These are phyloP conservation scores for Gracilariopsis chorda DNA, from an alignment of 23 red algal species.

Conservation along the genomic window DNA sequence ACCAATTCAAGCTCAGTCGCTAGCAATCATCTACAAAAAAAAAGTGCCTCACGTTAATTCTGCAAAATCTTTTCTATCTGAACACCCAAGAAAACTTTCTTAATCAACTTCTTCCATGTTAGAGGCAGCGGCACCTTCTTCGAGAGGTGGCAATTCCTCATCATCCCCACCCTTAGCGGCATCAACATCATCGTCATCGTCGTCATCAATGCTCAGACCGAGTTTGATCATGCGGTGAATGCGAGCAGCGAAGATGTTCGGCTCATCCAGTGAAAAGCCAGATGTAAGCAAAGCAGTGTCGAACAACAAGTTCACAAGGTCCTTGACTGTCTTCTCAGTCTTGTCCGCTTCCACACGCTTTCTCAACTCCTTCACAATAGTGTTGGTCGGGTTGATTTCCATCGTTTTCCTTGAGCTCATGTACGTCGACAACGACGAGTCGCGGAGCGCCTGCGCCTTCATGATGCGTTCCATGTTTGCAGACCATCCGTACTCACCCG, in stretches of 20 bases:
- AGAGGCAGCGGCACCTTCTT: slow-evolving; percentile 57
- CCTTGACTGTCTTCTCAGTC: slow-evolving; percentile 96
- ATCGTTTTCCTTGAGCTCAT: slow-evolving; percentile 94
- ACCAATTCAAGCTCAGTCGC: no score
- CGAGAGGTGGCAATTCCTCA: slow-evolving; percentile 75
- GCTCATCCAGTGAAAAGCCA: slow-evolving; percentile 92
- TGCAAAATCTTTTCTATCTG: no score
- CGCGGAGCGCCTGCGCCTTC: slow-evolving; percentile 95
- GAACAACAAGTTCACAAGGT: slow-evolving; percentile 89
- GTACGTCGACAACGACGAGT: slow-evolving; percentile 90
- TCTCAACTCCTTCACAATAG: slow-evolving; percentile 83
- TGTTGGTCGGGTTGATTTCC: slow-evolving; percentile 91
- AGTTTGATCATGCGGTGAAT: slow-evolving; percentile 98
- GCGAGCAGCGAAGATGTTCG: slow-evolving; percentile 78
- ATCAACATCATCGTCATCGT: slow-evolving; percentile 77
- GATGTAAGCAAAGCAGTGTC: slow-evolving; percentile 89
- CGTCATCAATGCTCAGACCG: slow-evolving; percentile 92
- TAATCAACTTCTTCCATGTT: slow-evolving; percentile 68
- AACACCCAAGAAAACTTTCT: background rate
- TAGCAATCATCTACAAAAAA: no score
- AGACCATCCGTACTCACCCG: slow-evolving; percentile 92
- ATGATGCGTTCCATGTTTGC: slow-evolving; percentile 99
- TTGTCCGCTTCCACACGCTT: slow-evolving; percentile 91
- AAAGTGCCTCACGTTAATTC: no score
- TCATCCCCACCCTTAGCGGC: slow-evolving; percentile 25